A percentile compares a stretch with the other conserved stretches of the same genome.
These are phyloP conservation scores for Chenopodium album DNA, from an alignment of 148 eudicot genomes.

Conservation along the genomic window DNA sequence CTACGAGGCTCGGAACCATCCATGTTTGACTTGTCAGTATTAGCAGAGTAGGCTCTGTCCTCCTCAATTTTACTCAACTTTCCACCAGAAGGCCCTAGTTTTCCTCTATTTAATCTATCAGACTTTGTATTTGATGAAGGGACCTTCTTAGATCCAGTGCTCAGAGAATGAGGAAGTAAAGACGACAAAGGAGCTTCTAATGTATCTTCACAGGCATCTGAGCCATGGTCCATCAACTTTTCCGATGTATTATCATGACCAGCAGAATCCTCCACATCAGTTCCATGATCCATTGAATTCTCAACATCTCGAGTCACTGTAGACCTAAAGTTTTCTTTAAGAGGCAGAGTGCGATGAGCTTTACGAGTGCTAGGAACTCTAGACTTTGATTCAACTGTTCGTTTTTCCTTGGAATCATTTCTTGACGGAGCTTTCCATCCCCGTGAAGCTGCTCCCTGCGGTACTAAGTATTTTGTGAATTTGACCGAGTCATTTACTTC, in stretches of 20 bases:
- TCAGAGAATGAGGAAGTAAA: constrained; percentile 39
- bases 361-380: constrained; percentile 53
- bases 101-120: constrained; percentile 56
- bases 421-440: constrained; percentile 52
- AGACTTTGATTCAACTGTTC: constrained; percentile 45
- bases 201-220: constrained; percentile 40
- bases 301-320: constrained; percentile 22
- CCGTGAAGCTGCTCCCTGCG: constrained; percentile 60
- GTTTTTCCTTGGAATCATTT: constrained; percentile 58
- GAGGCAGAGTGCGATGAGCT: constrained; percentile 49
- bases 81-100: constrained; percentile 39
- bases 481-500: constrained; percentile 48
- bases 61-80: constrained; percentile 50
- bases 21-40: constrained; percentile 30
- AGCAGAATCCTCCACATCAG: constrained; percentile 37
- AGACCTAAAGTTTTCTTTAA: constrained; percentile 41
- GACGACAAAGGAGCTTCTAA: constrained; percentile 58
- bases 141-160: constrained; percentile 47
- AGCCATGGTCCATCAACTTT: constrained; percentile 36
- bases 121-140: constrained; percentile 41
- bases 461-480: constrained; percentile 48
- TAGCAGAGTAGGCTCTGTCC: constrained; percentile 33
- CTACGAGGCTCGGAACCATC: constrained; percentile 77
- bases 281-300: constrained; percentile 20
- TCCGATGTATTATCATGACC: constrained; percentile 42